A percentile compares a stretch with the other conserved stretches of the same genome.
phyloP scores from a whole-genome alignment of 164 flowering plant genomes.

The Houttuynia cordata region DNA sequence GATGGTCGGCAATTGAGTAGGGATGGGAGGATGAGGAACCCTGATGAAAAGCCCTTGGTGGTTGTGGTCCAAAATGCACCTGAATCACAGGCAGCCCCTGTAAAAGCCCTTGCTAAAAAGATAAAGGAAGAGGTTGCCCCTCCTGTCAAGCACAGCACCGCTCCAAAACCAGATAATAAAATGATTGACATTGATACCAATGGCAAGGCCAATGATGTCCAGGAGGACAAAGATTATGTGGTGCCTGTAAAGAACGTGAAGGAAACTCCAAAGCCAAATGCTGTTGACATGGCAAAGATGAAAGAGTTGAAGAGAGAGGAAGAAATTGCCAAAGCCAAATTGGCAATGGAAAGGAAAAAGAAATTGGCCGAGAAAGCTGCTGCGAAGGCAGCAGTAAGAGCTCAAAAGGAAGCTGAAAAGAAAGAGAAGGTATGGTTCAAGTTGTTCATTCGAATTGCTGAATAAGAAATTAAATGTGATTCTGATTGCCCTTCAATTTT shows the following conservation, averaged over 20 bases:
- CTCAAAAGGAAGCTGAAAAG: conserved; percentile 91
- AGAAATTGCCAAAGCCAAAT: conserved; percentile 74
- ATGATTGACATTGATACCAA: conserved; percentile 2
- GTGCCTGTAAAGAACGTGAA: conserved; percentile 23
- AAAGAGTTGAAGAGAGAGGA: conserved; percentile 78
- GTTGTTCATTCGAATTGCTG: neutral
- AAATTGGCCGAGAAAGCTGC: conserved; percentile 31
- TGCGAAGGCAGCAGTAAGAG: conserved; percentile 63
- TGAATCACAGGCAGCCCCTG: conserved; percentile 25
- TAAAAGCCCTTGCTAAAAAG: conserved; percentile 26
- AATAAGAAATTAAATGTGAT: neutral
- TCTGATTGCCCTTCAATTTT: neutral
- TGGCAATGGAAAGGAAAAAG: conserved; percentile 50
- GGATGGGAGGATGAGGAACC: conserved; percentile 83
- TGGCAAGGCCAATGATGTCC: conserved; percentile 17
- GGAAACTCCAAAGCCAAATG: conserved; percentile 15
- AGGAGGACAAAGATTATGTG: conserved; percentile 20
- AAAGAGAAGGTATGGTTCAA: conserved; percentile 51
- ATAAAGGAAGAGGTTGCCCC: conserved; percentile 47
- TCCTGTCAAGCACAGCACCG: conserved; percentile 15
- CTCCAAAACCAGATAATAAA: conserved; percentile 11
- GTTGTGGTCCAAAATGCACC: conserved; percentile 19
- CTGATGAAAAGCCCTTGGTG: conserved; percentile 66
- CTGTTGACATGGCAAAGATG: conserved; percentile 42
- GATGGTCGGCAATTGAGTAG: conserved; percentile 64